Base-by-base conservation (phyloP, 2,329 filamentous ascomycete genomes). In the Epichloe amarillans region DNA sequence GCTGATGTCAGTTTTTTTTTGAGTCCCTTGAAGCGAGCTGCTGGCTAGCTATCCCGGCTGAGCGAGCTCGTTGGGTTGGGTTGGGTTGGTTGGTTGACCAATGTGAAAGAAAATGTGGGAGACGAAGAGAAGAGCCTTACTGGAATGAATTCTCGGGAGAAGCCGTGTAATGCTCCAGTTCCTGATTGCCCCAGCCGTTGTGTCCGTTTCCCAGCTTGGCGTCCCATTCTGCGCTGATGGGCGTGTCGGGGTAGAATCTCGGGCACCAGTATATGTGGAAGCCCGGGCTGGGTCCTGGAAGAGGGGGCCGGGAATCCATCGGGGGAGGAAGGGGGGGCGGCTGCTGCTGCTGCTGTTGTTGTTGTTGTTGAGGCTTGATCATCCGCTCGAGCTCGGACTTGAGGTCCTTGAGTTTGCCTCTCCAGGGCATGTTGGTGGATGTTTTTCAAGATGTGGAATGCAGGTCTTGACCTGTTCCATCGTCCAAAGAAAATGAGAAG, bases 111-210 rank as follows among this genome's bases (percentile, higher is more conserved):
- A 7, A 26, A 0, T 2, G 23, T 7, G 2, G 23, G 23, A 26
- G 6, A 26, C 5, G 23, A 23, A 23, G n/a, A 23, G 23, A 23
- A 19, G 17, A 19, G 30, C 52, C 64, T 35, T 53, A 69, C 67
- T 79, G 69, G 60, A 81, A 82, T 21, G 72, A 72, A 57, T 81
- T 81, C 4, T 66, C 58, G 0, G 69, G 61, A 11, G 65, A 61
- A 36, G 70, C 64, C 5, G 74, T 75, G 60, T 82, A 82, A 64
- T 76, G 73, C 62, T 82, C 71, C 46, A 76, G 65, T 64, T 82
- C 78, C 53, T 78, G 73, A 58, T 82, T 82, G 21, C 78, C 78
- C 78, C 78, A 82, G 38, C 78, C 77, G 58, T 78, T 71, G n/a
- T 70, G 71, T 30, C 77, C 77, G 36, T 72, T 73, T 30, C 73